phyloP scores from a whole-genome alignment of 495 filamentous ascomycete genomes.

The Eremomyces bilateralis region DNA sequence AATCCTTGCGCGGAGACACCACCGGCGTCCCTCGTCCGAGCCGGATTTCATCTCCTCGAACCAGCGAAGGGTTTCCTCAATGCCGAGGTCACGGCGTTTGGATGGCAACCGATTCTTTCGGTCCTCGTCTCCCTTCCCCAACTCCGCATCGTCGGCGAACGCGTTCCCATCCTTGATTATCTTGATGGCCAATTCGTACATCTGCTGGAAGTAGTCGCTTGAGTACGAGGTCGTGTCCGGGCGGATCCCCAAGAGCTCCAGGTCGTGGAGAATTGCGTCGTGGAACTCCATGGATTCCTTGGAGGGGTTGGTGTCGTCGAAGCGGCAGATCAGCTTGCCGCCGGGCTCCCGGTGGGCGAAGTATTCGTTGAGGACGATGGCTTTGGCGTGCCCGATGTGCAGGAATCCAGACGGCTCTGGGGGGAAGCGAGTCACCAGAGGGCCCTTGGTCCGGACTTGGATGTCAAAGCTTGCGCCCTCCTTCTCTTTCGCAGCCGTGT shows the following conservation, averaged over 20 bases:
- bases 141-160: slow-evolving; percentile 76
- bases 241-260: slow-evolving; percentile 66
- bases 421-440: slow-evolving; percentile 85
- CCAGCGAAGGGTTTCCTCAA: slow-evolving; percentile 57
- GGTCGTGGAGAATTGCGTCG: slow-evolving; percentile 70
- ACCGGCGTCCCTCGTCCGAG: slow-evolving; percentile 47
- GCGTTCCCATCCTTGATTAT: slow-evolving; percentile 71
- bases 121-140: slow-evolving; percentile 66
- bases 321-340: slow-evolving; percentile 60
- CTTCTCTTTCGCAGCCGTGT: slow-evolving; percentile 36
- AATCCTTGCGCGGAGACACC: slow-evolving; percentile 82
- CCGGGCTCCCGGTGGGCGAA: slow-evolving; percentile 79
- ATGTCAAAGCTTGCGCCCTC: slow-evolving; percentile 82
- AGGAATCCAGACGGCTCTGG: slow-evolving; percentile 93
- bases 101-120: slow-evolving; percentile 55
- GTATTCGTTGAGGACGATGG: slow-evolving; percentile 79
- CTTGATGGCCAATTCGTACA: slow-evolving; percentile 54
- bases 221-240: slow-evolving; percentile 62
- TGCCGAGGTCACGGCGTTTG: slow-evolving; percentile 47
- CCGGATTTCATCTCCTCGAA: slow-evolving; percentile 83
- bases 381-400: slow-evolving; percentile 87
- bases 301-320: slow-evolving; percentile 84
- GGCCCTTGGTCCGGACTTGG: slow-evolving; percentile 68
- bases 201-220: slow-evolving; percentile 75
- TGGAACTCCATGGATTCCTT: slow-evolving; percentile 90